Percentiles rank a stretch among this genome's conserved stretches.
These are phyloP conservation scores for Aureobasidium zeae DNA, from an alignment of 2,329 filamentous ascomycete genomes.

Conservation along the genomic window DNA sequence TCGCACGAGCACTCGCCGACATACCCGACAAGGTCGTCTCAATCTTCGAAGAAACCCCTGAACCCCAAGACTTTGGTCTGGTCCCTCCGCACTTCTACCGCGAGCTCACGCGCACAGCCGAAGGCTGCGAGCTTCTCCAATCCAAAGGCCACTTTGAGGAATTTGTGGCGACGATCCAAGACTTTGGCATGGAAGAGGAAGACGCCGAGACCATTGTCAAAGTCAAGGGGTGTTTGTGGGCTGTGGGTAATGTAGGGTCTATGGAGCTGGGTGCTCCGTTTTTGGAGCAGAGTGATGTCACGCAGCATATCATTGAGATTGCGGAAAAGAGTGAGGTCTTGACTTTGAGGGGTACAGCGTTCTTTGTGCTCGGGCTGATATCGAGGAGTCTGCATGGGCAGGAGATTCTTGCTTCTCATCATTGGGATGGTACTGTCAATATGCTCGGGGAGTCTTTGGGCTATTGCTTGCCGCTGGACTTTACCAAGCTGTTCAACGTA, in stretches of 20 bases:
- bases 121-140: constrained; percentile 80
- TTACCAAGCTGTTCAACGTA: constrained; percentile 70
- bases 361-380: constrained; percentile 89
- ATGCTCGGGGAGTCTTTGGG: constrained; percentile 74
- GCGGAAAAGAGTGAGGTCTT: constrained; percentile 82
- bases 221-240: constrained; percentile 95
- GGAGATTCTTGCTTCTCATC: constrained; percentile 78
- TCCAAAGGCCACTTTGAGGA: constrained; percentile 96
- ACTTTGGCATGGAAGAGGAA: constrained; percentile 75
- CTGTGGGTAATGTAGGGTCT: constrained; percentile 92
- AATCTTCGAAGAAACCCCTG: constrained; percentile 40
- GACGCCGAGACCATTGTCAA: constrained; percentile 81
- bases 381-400: constrained; percentile 86
- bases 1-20: constrained; percentile 71
- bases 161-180: constrained; percentile 78
- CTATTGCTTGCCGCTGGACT: constrained; percentile 72
- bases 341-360: constrained; percentile 88
- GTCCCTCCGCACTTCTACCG: constrained; percentile 98
- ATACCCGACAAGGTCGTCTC: constrained; percentile 50
- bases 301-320: constrained; percentile 77
- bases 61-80: constrained; percentile 42
- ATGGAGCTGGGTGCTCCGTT: constrained; percentile 97
- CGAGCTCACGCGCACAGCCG: constrained; percentile 82
- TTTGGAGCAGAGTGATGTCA: constrained; percentile 79
- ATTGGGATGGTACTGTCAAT: constrained; percentile 88